Base-by-base conservation (phyloP, 352 stramenopile genomes). In the Plasmopara muralis region DNA sequence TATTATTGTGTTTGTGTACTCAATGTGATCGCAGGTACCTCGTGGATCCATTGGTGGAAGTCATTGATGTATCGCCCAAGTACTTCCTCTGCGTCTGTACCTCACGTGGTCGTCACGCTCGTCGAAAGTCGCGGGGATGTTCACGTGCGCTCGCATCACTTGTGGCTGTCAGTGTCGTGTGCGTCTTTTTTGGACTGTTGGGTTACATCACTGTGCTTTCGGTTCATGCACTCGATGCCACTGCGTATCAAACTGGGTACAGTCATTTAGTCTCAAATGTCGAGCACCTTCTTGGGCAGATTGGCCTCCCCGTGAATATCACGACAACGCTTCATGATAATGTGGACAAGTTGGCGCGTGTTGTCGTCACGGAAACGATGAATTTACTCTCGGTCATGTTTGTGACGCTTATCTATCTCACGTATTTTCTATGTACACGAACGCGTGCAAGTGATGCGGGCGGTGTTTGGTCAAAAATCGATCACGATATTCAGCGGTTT, bases 371-470 rank as follows among this genome's bases (percentile, higher is more conserved):
- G 12, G 72, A 94, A 64, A 91, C 77, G 8, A 94, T 94, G 83
- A 81, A 94, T 55, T 63, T 94, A 37, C 83, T 94, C 48, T 94
- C 83, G n/a, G 77, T 90, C 39, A 83, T 94, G 71, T 94, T 94
- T 50, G 81, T 94, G 51, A 94, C 83, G 29, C 78, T 92, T 33
- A 94, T 94, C 61, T 94, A 94, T 60, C 55, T 94, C 14, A 91
- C 82, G 6, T 94, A 94, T 63, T 94, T 94, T 61, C 55, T 94
- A 15, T 89, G 79, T 55, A 94, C 83, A 10, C 81, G 83, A 29
- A 92, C 82, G 30, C 79, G 83, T 46, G 83, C 82, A 14, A 85
- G 81, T 55, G 83, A 94, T 61, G 82, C 82, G 20, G 83, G 83
- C 28, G 83, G 83, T 16, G 83, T 89, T 7, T 94, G 83, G 83